phyloP scores from a whole-genome alignment of 768 basidiomycete species.

The Phylloporus arenicola region DNA sequence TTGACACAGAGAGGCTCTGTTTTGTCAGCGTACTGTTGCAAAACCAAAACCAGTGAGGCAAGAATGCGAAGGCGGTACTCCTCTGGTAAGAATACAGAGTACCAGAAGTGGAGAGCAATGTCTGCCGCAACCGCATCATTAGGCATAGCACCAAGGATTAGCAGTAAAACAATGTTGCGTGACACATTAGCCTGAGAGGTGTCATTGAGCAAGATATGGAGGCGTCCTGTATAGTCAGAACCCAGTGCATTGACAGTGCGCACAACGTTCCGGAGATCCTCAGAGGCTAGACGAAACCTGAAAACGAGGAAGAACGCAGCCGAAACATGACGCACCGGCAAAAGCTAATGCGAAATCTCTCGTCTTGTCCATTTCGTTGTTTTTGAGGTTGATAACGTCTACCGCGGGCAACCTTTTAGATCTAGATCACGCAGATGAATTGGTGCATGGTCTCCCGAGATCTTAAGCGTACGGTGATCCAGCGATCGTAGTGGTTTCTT shows the following conservation, averaged over 20 bases:
- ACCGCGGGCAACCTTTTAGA: constrained; percentile 23
- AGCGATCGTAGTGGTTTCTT: constrained; percentile 3
- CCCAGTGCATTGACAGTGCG: constrained; percentile 40
- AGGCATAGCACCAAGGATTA: constrained; percentile 32
- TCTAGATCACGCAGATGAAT: constrained; percentile 8
- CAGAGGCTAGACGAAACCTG: constrained; percentile 31
- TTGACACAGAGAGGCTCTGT: constrained; percentile 10
- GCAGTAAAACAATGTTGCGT: constrained; percentile 39
- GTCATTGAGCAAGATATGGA: constrained; percentile 41
- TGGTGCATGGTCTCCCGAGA: not conserved
- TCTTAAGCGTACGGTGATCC: constrained; percentile 21
- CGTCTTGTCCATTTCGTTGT: constrained; percentile 16
- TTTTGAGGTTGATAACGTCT: constrained; percentile 25
- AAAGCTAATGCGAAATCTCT: constrained; percentile 22
- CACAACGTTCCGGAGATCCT: constrained; percentile 41
- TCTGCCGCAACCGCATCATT: constrained; percentile 35
- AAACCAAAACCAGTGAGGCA: constrained; percentile 9
- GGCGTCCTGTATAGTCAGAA: constrained; percentile 33
- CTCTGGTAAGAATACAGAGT: constrained; percentile 37
- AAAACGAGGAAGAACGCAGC: not conserved
- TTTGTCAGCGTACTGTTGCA: constrained; percentile 11
- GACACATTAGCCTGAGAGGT: constrained; percentile 21
- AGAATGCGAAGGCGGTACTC: constrained; percentile 26
- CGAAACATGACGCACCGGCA: constrained; percentile 8
- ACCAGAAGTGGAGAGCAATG: constrained; percentile 44